Base-by-base conservation (phyloP, 2,329 filamentous ascomycete species). In the Alternaria burnsii region DNA sequence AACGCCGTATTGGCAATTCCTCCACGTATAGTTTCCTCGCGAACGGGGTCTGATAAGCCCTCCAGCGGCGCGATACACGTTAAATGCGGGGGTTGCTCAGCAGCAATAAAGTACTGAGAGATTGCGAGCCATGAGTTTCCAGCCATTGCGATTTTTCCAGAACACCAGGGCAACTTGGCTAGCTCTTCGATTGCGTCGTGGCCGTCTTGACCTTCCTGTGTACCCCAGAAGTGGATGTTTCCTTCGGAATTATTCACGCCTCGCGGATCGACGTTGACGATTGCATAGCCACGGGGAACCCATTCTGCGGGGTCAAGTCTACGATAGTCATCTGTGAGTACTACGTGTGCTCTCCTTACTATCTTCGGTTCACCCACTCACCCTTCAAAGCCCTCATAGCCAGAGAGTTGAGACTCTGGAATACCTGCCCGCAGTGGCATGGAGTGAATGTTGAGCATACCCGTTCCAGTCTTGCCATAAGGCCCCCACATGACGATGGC, bases 51-150 rank as follows among this genome's bases (percentile, higher is more conserved):
- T 1, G 75, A 76, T 32, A 72, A 77, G n/a, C 79, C 82, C 63
- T 85, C 82, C 80, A 81, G 81, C 47, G 73, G 84, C 1, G 81
- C 81, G 32, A 84, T 82, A 0, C 74, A 74, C 24, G 72, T 74
- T 8, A 83, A 69, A 11, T 71, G 75, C 0, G 80, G 81, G 10
- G 81, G 82, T 18, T 77, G 69, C 55, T 78, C 67, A 0, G 79
- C 72, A 0, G 80, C 82, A 18, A 82, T 78, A 46, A 80, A 80
- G 72, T 75, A 80, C 58, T 83, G 81, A 11, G 38, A 20, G 9
- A 63, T 60, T 80, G 79, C 81, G 11, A 83, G 73, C 24, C 76
- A 75, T 0, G 79, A 81, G 51, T 83, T 83, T 0, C 82, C 82
- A 1, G 78, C 76, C 67, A 83, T 72, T 9, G 76, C 79, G 6